Evolutionary conservation across 169 alveolate genomes (phyloP).

Genomic region (Plasmodium cynomolgi): DNA sequence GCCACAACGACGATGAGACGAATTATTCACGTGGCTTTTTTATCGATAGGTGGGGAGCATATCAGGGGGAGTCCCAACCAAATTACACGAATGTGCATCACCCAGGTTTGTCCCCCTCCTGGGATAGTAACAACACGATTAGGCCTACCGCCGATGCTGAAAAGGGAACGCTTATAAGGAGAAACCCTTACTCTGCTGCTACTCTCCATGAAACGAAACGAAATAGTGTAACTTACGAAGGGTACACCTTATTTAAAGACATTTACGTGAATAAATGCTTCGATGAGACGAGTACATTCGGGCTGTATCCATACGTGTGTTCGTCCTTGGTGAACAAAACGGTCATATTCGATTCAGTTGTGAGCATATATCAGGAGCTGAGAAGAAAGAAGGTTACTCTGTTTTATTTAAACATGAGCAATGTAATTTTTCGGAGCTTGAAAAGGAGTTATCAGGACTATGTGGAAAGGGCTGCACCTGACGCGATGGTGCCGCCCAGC

Average conservation of each 20-base stretch:
- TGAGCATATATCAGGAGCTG: conserved; percentile 57
- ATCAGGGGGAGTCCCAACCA: neutral
- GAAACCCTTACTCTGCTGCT: neutral
- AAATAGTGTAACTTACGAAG: conserved; percentile 49
- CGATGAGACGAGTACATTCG: neutral
- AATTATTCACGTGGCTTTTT: neutral
- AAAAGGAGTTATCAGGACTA: conserved; percentile 46
- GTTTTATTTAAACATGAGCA: conserved; percentile 20
- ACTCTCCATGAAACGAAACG: neutral
- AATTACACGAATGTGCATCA: neutral
- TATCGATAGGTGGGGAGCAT: neutral
- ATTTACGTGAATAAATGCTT: conserved; percentile 8
- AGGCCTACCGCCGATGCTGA: neutral
- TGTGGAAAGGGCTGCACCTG: conserved; percentile 3
- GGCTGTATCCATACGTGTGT: conserved; percentile 12
- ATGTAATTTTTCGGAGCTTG: conserved; percentile 40
- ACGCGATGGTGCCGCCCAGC: neutral
- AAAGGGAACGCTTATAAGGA: neutral
- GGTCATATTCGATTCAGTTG: conserved; percentile 54
- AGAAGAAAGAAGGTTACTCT: conserved; percentile 42
- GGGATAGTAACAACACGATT: neutral
- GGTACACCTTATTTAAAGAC: conserved; percentile 59
- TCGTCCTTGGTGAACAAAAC: conserved; percentile 51
- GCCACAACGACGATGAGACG: conserved; percentile 80
- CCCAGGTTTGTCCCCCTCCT: neutral